These are phyloP conservation scores for Pholiota microspora DNA, from an alignment of 768 basidiomycete genomes.

Conservation along the genomic window DNA sequence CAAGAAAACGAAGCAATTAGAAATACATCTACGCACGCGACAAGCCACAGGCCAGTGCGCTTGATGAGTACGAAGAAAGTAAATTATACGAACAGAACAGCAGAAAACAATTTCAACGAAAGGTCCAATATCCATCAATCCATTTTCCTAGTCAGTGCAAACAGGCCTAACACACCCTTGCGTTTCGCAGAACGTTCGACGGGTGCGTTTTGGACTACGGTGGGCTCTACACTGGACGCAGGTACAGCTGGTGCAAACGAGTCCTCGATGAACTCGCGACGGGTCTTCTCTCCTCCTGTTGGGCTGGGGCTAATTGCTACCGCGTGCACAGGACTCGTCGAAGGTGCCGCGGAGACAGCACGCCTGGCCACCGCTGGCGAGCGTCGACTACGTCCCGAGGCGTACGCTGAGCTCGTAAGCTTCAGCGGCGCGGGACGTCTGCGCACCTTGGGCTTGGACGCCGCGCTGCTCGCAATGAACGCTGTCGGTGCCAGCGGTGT, in stretches of 20 bases:
- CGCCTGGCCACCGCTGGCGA: neutral
- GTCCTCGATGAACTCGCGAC: conserved; percentile 30
- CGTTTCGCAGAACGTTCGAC: neutral
- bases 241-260: conserved; percentile 31
- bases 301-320: conserved; percentile 1
- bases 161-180: neutral
- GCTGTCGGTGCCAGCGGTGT: neutral
- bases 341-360: neutral
- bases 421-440: conserved; percentile 37
- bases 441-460: conserved; percentile 21
- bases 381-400: conserved; percentile 13
- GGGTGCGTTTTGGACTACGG: neutral
- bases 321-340: neutral
- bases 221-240: conserved; percentile 6
- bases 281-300: conserved; percentile 9
- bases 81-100: neutral
- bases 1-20: no score
- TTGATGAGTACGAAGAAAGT: neutral
- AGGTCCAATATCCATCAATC: neutral
- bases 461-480: conserved; percentile 13
- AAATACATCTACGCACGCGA: no score
- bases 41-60: no score
- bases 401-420: conserved; percentile 22
- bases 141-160: neutral
- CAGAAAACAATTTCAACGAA: neutral